Percentiles rank a stretch among this genome's conserved stretches.
phyloP scores from a whole-genome alignment of 2,329 filamentous ascomycete species.

The Aspergillus pseudoterreus region DNA sequence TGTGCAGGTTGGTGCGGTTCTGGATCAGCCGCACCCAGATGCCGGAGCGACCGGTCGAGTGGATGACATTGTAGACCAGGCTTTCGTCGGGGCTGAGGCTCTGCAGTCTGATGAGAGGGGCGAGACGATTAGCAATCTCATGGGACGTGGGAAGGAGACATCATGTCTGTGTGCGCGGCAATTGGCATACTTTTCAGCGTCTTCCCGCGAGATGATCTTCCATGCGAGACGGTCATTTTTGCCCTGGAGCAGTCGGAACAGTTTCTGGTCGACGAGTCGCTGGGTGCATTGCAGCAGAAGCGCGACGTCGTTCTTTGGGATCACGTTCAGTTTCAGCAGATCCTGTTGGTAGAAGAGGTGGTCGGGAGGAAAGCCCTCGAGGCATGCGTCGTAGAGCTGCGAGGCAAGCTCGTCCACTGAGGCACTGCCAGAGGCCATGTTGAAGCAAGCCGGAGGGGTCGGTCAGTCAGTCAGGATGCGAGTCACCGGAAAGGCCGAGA shows the following conservation, averaged over 20 bases:
- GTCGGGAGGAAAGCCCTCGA: slow-evolving; percentile 36
- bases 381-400: slow-evolving; percentile 44
- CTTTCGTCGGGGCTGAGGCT: slow-evolving; percentile 65
- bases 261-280: slow-evolving; percentile 43
- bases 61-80: slow-evolving; percentile 84
- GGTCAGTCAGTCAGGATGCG: slow-evolving; percentile 22
- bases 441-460: slow-evolving; percentile 26
- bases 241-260: slow-evolving; percentile 44
- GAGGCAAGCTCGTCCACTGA: slow-evolving; percentile 38
- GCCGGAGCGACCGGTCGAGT: slow-evolving; percentile 77
- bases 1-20: slow-evolving; percentile 74
- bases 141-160: neutral
- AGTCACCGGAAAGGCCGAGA: slow-evolving; percentile 28
- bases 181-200: slow-evolving; percentile 46
- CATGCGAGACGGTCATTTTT: slow-evolving; percentile 44
- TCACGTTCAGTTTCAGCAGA: slow-evolving; percentile 39
- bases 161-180: neutral
- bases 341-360: slow-evolving; percentile 47
- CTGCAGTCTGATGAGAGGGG: slow-evolving; percentile 29
- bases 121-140: slow-evolving; percentile 4
- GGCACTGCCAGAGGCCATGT: slow-evolving; percentile 20
- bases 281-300: slow-evolving; percentile 44
- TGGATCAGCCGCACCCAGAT: slow-evolving; percentile 90
- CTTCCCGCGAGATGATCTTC: slow-evolving; percentile 47
- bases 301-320: slow-evolving; percentile 41